Conservation (phyloP, 2,329 filamentous ascomycete species). For the Cladosporium sp. region DNA sequence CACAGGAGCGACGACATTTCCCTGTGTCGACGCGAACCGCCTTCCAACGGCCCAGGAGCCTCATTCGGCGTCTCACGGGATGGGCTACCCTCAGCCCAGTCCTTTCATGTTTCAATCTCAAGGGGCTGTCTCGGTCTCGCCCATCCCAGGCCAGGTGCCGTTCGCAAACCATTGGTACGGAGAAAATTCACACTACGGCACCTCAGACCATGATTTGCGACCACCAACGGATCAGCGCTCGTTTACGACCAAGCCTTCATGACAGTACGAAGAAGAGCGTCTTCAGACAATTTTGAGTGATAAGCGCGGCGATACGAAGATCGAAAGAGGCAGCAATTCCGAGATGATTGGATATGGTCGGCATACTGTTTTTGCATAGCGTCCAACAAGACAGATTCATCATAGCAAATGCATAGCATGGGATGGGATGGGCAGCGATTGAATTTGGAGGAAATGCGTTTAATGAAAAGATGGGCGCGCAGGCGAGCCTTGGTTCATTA, state of each 20-base stretch:
- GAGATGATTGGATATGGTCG: too few relatives aligned
- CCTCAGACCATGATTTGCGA: neutral
- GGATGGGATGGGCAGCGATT: too few relatives aligned
- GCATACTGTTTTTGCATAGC: too few relatives aligned
- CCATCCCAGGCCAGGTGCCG: neutral
- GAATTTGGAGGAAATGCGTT: too few relatives aligned
- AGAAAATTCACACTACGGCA: neutral
- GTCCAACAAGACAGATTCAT: too few relatives aligned
- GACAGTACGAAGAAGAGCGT: neutral
- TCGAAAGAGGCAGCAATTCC: too few relatives aligned
- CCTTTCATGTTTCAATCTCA: slow-evolving; percentile 12
- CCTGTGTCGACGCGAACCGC: neutral
- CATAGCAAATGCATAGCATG: too few relatives aligned
- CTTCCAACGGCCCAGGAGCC: neutral
- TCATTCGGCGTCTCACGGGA: neutral
- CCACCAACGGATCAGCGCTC: neutral
- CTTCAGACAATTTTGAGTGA: too few relatives aligned
- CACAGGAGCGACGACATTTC: neutral
- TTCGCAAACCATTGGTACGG: slow-evolving; percentile 4
- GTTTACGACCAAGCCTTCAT: neutral
- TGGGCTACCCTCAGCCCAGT: neutral
- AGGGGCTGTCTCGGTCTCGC: slow-evolving; percentile 1
- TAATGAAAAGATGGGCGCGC: neutral
- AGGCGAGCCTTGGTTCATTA: neutral
- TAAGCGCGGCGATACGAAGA: too few relatives aligned